These are phyloP conservation scores for Suillus decipiens DNA, from an alignment of 768 basidiomycete genomes.

Conservation along the genomic window DNA sequence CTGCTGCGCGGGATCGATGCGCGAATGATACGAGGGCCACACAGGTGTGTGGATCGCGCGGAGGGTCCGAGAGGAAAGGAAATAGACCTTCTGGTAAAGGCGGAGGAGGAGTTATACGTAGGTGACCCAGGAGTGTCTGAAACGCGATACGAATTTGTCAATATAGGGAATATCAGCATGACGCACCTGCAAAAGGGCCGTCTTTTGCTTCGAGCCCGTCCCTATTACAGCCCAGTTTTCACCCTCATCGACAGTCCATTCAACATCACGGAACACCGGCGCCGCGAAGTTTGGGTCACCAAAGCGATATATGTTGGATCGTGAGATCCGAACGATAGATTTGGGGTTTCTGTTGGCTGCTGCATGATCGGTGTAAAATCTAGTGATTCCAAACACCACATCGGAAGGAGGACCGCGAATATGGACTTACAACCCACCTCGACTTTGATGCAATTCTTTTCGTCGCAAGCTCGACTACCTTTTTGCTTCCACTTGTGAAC, in stretches of 20 bases:
- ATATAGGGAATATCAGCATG: not conserved
- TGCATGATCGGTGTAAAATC: not conserved
- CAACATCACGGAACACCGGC: slow-evolving; percentile 53
- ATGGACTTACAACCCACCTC: not conserved
- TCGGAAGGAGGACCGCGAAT: not conserved
- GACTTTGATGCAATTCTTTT: not conserved
- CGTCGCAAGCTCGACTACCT: not conserved
- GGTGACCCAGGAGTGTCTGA: slow-evolving; percentile 70
- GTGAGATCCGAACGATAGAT: slow-evolving; percentile 43
- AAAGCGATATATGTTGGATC: slow-evolving; percentile 57
- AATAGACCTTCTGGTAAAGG: slow-evolving; percentile 72
- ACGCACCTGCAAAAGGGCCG: slow-evolving; percentile 64
- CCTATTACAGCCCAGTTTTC: slow-evolving; percentile 80
- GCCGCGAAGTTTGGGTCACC: slow-evolving; percentile 49
- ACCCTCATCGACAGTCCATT: slow-evolving; percentile 60
- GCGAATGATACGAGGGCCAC: slow-evolving; percentile 68
- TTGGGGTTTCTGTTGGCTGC: not conserved
- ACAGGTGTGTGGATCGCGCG: slow-evolving; percentile 48
- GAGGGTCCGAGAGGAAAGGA: slow-evolving; percentile 58
- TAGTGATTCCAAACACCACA: not conserved
- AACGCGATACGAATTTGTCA: not conserved
- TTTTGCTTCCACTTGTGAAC: not conserved
- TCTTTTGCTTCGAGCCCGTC: slow-evolving; percentile 62
- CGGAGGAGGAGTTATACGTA: slow-evolving; percentile 64
- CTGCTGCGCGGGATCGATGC: slow-evolving; percentile 54